These are phyloP conservation scores for Hanseniaspora pseudoguilliermondii DNA, from an alignment of 805 yeast genomes.

Conservation along the genomic window DNA sequence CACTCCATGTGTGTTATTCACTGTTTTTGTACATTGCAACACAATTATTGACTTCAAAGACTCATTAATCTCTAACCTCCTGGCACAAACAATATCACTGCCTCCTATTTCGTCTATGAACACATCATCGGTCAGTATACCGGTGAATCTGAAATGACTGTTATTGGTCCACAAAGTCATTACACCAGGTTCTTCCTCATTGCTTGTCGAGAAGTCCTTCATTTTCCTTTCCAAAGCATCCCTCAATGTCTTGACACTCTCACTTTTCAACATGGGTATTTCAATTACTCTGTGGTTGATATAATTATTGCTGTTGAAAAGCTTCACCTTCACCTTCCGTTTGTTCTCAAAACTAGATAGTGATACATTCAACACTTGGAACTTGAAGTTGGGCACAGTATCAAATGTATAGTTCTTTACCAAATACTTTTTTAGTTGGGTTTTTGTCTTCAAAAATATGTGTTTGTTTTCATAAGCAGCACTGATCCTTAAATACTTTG, in stretches of 20 bases:
- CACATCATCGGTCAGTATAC: conserved; percentile 27
- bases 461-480: conserved; percentile 49
- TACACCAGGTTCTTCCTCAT: not conserved
- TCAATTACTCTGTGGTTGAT: conserved; percentile 58
- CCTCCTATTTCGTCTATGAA: conserved; percentile 31
- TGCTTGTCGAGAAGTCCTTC: conserved; percentile 17
- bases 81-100: conserved; percentile 39
- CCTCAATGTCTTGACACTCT: conserved; percentile 42
- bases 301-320: conserved; percentile 56
- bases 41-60: conserved; percentile 45
- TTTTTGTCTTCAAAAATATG: conserved; percentile 33
- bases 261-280: conserved; percentile 52
- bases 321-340: conserved; percentile 50
- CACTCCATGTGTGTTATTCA: conserved; percentile 58
- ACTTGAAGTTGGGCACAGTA: conserved; percentile 42
- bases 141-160: conserved; percentile 27
- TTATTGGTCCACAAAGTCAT: conserved; percentile 42
- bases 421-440: conserved; percentile 26
- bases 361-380: conserved; percentile 65
- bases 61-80: conserved; percentile 26
- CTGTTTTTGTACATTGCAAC: conserved; percentile 63
- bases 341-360: conserved; percentile 66
- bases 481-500: conserved; percentile 53
- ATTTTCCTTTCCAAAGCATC: conserved; percentile 45
- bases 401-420: conserved; percentile 29